Base-by-base conservation (phyloP, 495 filamentous ascomycete genomes). In the Collariella sp. region DNA sequence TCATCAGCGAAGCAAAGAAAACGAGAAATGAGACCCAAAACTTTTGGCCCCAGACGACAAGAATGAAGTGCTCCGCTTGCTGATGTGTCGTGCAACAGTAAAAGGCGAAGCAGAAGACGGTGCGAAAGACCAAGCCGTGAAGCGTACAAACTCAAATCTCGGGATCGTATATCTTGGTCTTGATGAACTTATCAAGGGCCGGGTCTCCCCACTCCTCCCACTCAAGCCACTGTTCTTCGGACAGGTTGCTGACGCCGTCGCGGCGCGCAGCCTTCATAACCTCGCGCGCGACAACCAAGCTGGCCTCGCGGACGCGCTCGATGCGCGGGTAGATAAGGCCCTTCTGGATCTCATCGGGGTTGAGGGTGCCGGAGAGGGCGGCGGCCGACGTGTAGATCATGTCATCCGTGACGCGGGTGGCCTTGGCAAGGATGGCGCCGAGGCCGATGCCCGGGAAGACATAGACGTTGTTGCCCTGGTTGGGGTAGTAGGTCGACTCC, bases 361-460 rank as follows among this genome's bases (percentile, higher is more conserved):
- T 91, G 42, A 98, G 78, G 29, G 87, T 84, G 40, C 81, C 79
- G 29, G 87, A 82, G 13, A 98, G 82, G 12, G 89, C 85, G 20
- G 83, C 83, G 29, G 88, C 93, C 49, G 90, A 91, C 44, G 86
- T 88, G 73, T 96, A 98, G 49, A 89, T 85, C 93, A 96, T 98
- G 68, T 83, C 83, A 67, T 98, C 89, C 33, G 93, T 96, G 57
- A 98, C 81, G 61, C 83, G 83, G 64, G 85, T 85, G 40, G 88
- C 79, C 76, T 95, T 91, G 75, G 83, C 84, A 36, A 98, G 84
- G 64, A 98, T 96, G 55, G 91, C 88, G 53, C 90, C 93, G 31
- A 97, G 82, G 34, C 93, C 93, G 56, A 98, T 90, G 64, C 93
- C 93, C 3, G 93, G 93, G 83, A 98, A 98, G 44, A 98, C 89